phyloP scores from a whole-genome alignment of 2,329 filamentous ascomycete species.

The Aspergillus brasiliensis region DNA sequence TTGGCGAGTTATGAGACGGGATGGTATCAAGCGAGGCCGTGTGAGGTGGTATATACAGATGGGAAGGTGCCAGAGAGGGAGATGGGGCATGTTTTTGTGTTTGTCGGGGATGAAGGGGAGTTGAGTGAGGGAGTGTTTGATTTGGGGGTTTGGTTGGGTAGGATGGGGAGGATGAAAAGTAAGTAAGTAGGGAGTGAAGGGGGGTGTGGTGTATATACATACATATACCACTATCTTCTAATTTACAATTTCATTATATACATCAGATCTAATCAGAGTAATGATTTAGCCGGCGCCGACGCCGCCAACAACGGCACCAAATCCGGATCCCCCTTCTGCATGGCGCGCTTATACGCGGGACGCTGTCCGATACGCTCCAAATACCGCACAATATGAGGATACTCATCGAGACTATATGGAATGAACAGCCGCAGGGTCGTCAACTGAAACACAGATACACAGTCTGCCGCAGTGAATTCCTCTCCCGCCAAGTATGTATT shows the following conservation, averaged over 20 bases:
- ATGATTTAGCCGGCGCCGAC: background rate
- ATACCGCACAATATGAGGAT: slow-evolving; percentile 51
- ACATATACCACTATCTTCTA: no score
- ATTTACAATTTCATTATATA: background rate
- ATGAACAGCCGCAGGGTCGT: slow-evolving; percentile 63
- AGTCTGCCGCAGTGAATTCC: slow-evolving; percentile 66
- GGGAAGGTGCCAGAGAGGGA: slow-evolving; percentile 15
- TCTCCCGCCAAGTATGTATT: slow-evolving; percentile 62
- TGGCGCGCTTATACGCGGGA: slow-evolving; percentile 52
- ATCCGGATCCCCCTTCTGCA: slow-evolving; percentile 54
- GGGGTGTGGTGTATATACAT: background rate
- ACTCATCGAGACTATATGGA: slow-evolving; percentile 45
- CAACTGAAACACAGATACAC: slow-evolving; percentile 63
- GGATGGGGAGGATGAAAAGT: slow-evolving; percentile 16
- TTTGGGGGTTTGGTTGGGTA: slow-evolving; percentile 21
- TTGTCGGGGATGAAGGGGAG: slow-evolving; percentile 22
- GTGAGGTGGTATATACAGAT: slow-evolving; percentile 23
- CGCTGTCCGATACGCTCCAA: slow-evolving; percentile 49
- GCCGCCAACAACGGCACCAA: slow-evolving; percentile 38
- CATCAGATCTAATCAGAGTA: background rate
- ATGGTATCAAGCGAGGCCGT: slow-evolving; percentile 17
- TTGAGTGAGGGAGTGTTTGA: slow-evolving; percentile 24
- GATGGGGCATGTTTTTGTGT: slow-evolving; percentile 20
- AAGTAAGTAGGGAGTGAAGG: no score
- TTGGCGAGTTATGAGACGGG: slow-evolving; percentile 29